These are phyloP conservation scores for Fusarium sacchari DNA, from an alignment of 2,329 filamentous ascomycete species.

Conservation along the genomic window DNA sequence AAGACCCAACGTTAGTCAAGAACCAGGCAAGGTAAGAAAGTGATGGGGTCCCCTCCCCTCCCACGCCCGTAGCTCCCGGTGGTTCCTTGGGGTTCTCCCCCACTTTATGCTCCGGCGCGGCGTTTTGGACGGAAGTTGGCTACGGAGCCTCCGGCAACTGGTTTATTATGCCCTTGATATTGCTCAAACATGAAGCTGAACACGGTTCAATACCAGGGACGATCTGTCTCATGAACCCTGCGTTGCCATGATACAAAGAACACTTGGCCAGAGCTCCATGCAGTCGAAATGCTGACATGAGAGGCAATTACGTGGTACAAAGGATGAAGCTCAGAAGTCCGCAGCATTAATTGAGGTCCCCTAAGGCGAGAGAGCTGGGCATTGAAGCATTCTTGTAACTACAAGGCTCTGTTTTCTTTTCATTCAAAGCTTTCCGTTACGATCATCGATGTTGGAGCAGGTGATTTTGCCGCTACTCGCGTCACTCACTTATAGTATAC, in stretches of 20 bases:
- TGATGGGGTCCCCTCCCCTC: neutral
- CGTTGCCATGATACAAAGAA: neutral
- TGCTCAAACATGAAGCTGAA: neutral
- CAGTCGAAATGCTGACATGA: neutral
- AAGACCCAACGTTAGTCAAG: too few species aligned
- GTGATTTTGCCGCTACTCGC: too few species aligned
- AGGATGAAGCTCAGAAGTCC: neutral
- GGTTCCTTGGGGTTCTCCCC: slow-evolving; percentile 30
- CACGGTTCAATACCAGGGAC: too few species aligned
- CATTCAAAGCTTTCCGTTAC: neutral
- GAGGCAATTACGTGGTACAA: neutral
- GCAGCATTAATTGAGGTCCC: neutral
- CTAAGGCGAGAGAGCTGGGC: neutral
- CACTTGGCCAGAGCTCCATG: neutral
- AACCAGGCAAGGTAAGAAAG: slow-evolving; percentile 1
- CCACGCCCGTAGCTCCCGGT: slow-evolving; percentile 27
- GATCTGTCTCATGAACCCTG: neutral
- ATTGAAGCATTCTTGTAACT: neutral
- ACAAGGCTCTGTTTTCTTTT: neutral
- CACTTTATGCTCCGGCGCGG: slow-evolving; percentile 24
- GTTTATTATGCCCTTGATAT: neutral
- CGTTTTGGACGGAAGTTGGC: slow-evolving; percentile 26
- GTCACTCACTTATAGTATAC: neutral
- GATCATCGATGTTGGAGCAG: neutral
- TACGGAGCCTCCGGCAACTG: neutral